These are phyloP conservation scores for Coemansia sp. DNA, from an alignment of 192 early-diverging fungal genomes.

Conservation along the genomic window DNA sequence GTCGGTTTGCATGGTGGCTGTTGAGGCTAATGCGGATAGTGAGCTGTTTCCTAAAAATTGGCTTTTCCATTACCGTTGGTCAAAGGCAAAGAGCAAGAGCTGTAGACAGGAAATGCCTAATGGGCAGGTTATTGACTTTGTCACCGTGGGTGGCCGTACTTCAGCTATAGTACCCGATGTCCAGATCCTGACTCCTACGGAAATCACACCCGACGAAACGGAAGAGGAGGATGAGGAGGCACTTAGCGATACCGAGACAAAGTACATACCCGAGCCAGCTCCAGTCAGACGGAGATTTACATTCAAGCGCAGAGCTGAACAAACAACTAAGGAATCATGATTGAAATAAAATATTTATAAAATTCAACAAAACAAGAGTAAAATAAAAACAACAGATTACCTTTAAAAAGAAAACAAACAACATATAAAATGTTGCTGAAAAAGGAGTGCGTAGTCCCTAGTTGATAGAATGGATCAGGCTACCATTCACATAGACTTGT, in stretches of 20 bases:
- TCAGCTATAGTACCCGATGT: constrained; percentile 32
- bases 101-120: constrained; percentile 47
- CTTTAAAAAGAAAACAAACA: no score
- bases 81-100: constrained; percentile 57
- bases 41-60: constrained; percentile 63
- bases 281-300: background rate
- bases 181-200: constrained; percentile 9
- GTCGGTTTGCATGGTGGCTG: constrained; percentile 54
- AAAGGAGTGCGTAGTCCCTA: no score
- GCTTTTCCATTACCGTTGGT: constrained; percentile 79
- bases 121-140: constrained; percentile 60
- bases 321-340: no score
- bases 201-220: constrained; percentile 2
- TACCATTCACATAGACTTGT: constrained; percentile 79
- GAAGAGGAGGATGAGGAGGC: constrained; percentile 1
- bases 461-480: constrained; percentile 41
- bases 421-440: no score
- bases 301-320: no score
- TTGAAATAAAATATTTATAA: no score
- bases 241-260: no score
- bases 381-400: background rate
- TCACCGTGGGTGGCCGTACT: constrained; percentile 57
- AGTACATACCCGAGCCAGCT: constrained; percentile 3
- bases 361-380: no score
- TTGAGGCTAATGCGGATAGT: constrained; percentile 65